A percentile compares a stretch with the other conserved stretches of the same genome.
phyloP scores from a whole-genome alignment of 1,139 yeast genomes.

The Hanseniaspora uvarum region DNA sequence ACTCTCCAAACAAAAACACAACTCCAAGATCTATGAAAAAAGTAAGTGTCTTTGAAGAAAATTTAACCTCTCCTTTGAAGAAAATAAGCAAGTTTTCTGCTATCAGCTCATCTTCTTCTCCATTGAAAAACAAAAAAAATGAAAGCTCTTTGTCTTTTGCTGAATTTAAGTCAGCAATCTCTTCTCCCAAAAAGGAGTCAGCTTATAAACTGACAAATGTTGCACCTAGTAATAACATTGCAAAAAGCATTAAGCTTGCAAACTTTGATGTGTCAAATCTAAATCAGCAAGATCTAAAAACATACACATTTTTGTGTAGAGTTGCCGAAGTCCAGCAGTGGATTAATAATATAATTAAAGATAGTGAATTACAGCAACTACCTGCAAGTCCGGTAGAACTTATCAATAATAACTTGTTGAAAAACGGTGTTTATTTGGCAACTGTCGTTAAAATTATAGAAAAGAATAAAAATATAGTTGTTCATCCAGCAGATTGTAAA shows the following conservation, averaged over 20 bases:
- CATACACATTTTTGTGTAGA: constrained; percentile 80
- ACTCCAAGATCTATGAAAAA: not conserved
- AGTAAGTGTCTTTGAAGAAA: not conserved
- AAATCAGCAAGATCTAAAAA: constrained; percentile 31
- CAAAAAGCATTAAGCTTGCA: not conserved
- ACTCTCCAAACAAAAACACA: constrained; percentile 22
- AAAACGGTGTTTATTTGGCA: constrained; percentile 81
- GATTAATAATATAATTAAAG: constrained; percentile 52
- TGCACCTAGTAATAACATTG: not conserved
- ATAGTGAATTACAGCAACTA: constrained; percentile 29
- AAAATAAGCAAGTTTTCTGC: constrained; percentile 8
- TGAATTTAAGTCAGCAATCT: constrained; percentile 2
- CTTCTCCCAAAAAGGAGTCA: constrained; percentile 1
- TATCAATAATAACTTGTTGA: constrained; percentile 47
- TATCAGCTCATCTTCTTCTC: constrained; percentile 7
- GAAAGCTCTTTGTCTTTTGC: not conserved
- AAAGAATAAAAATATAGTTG: constrained; percentile 50
- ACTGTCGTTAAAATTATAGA: constrained; percentile 63
- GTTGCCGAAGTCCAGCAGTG: constrained; percentile 75
- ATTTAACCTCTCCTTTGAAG: not conserved
- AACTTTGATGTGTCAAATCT: constrained; percentile 20
- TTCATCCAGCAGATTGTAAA: constrained; percentile 44
- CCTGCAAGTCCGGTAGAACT: constrained; percentile 43
- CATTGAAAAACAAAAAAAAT: not conserved
- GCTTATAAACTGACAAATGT: not conserved